Conservation (phyloP, 176 grass and related monocot genomes). For the Oryza punctata region DNA sequence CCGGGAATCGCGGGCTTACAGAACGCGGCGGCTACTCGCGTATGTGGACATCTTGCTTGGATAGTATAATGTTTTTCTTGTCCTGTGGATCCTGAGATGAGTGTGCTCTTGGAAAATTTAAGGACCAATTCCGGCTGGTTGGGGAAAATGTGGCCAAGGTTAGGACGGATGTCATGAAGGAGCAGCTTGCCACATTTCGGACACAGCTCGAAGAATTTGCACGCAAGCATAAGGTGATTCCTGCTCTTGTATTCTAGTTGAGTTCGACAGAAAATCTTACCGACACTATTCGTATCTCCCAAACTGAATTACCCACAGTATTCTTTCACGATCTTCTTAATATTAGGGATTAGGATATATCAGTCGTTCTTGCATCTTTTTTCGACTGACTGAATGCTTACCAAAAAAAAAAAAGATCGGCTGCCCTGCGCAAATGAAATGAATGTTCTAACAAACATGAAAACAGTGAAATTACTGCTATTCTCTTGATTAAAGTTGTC, state of each 20-base stretch:
- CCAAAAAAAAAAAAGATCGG: too few relatives aligned
- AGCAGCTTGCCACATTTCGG: slow-evolving; percentile 81
- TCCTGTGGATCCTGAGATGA: background rate
- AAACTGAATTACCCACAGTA: background rate
- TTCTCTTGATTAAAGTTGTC: background rate
- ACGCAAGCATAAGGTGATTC: slow-evolving; percentile 81
- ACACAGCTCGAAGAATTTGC: slow-evolving; percentile 93
- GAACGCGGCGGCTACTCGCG: slow-evolving; percentile 56
- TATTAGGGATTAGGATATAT: background rate
- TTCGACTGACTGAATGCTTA: background rate
- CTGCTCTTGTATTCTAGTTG: background rate
- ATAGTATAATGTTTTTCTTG: background rate
- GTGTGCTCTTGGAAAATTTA: background rate
- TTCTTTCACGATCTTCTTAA: background rate
- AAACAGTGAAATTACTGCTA: background rate
- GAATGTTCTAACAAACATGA: background rate
- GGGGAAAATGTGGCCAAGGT: slow-evolving; percentile 95
- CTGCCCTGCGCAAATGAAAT: slow-evolving; percentile 3
- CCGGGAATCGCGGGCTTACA: slow-evolving; percentile 54
- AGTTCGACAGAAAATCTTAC: background rate
- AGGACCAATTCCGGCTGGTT: slow-evolving; percentile 84
- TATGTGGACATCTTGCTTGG: slow-evolving; percentile 22
- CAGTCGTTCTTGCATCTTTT: background rate
- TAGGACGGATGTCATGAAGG: slow-evolving; percentile 94
- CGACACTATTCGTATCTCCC: background rate